Evolutionary conservation across 1,284 basidiomycete species (phyloP).

Genomic region (Ganoderma boninense): DNA sequence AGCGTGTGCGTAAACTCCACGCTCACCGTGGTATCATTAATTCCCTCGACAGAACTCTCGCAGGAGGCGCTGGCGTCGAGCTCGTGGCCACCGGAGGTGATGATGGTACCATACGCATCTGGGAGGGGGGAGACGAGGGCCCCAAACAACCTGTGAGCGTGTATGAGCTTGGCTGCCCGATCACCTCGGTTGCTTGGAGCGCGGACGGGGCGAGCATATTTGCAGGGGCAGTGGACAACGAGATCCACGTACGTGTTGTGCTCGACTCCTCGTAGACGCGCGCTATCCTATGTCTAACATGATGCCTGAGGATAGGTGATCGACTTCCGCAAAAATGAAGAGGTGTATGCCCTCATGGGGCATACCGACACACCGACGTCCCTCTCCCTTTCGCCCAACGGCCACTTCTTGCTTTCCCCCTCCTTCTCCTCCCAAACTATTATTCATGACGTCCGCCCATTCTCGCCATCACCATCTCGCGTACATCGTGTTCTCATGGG

Average conservation of each 20-base stretch:
- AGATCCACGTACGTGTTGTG: slow-evolving; percentile 79
- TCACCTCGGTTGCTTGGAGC: slow-evolving; percentile 93
- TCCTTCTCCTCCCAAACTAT: slow-evolving; percentile 88
- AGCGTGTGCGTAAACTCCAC: slow-evolving; percentile 76
- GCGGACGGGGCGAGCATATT: slow-evolving; percentile 88
- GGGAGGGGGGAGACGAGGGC: slow-evolving; percentile 86
- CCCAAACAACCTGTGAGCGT: slow-evolving; percentile 79
- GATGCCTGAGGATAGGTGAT: slow-evolving; percentile 64
- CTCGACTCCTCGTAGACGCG: neutral
- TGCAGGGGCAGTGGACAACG: slow-evolving; percentile 92
- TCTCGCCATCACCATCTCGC: slow-evolving; percentile 83
- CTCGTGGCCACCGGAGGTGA: slow-evolving; percentile 87
- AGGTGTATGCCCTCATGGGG: slow-evolving; percentile 80
- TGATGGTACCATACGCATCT: slow-evolving; percentile 88
- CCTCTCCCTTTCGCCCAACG: slow-evolving; percentile 87
- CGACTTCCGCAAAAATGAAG: slow-evolving; percentile 83
- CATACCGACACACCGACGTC: slow-evolving; percentile 92
- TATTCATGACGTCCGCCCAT: slow-evolving; percentile 91
- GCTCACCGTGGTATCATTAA: slow-evolving; percentile 93
- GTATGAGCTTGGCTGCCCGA: slow-evolving; percentile 87
- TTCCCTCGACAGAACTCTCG: slow-evolving; percentile 83
- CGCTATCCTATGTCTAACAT: neutral
- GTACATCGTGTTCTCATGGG: slow-evolving; percentile 84
- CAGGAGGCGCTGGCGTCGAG: slow-evolving; percentile 82
- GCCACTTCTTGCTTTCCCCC: slow-evolving; percentile 86